phyloP scores from a whole-genome alignment of 768 basidiomycete genomes.

The Trametes maxima region DNA sequence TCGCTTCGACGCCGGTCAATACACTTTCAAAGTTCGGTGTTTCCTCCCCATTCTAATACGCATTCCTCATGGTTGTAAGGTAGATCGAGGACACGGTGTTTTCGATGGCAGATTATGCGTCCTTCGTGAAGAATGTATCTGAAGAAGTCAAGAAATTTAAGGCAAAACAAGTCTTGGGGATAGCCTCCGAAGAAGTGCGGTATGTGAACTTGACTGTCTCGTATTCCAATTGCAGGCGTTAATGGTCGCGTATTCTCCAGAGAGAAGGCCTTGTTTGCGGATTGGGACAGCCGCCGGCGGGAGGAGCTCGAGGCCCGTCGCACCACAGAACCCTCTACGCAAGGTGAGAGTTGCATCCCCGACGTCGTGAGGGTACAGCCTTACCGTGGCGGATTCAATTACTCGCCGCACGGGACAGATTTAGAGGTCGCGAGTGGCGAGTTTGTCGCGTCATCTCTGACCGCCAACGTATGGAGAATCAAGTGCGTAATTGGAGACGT shows the following conservation, averaged over 20 bases:
- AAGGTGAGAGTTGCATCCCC: background rate
- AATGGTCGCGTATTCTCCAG: background rate
- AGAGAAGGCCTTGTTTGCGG: slow-evolving; percentile 12
- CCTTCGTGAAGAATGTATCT: slow-evolving; percentile 44
- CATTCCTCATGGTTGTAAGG: background rate
- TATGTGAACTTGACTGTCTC: slow-evolving; percentile 13
- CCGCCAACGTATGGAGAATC: slow-evolving; percentile 56
- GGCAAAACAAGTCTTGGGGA: slow-evolving; percentile 40
- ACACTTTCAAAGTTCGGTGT: slow-evolving; percentile 49
- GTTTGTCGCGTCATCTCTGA: slow-evolving; percentile 36
- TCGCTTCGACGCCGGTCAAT: slow-evolving; percentile 54
- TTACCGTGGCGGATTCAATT: no score
- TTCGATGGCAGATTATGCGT: slow-evolving; percentile 52
- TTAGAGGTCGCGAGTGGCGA: background rate
- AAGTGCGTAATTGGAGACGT: slow-evolving; percentile 44
- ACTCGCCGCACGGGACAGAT: background rate
- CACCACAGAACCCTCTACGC: background rate
- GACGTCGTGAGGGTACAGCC: background rate
- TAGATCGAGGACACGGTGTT: slow-evolving; percentile 55
- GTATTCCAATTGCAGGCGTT: background rate
- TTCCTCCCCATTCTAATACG: background rate
- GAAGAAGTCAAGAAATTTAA: slow-evolving; percentile 47
- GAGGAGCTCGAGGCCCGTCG: slow-evolving; percentile 8
- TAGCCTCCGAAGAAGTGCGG: slow-evolving; percentile 44
- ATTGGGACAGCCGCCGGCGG: slow-evolving; percentile 17